Evolutionary conservation across 2,329 filamentous ascomycete genomes (phyloP).

Genomic region (Penicillium psychrosexuale): DNA sequence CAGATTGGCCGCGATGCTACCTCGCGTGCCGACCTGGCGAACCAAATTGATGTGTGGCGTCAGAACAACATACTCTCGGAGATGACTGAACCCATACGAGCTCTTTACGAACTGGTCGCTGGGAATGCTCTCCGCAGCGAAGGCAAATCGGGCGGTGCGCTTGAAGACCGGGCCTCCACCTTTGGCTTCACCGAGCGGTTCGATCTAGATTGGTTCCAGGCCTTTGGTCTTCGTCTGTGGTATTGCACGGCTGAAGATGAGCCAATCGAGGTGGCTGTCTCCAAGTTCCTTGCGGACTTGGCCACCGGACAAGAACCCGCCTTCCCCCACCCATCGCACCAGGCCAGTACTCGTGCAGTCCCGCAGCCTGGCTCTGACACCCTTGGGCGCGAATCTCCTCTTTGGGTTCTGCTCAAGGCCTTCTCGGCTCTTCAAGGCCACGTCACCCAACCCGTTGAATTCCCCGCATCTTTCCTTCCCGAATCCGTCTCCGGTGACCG

Average conservation of each 20-base stretch:
- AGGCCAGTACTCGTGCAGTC: slow-evolving; percentile 56
- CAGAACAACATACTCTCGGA: slow-evolving; percentile 81
- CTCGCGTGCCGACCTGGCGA: slow-evolving; percentile 69
- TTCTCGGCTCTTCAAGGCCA: slow-evolving; percentile 55
- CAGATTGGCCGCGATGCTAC: slow-evolving; percentile 72
- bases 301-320: slow-evolving; percentile 65
- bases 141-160: slow-evolving; percentile 65
- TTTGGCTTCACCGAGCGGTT: slow-evolving; percentile 84
- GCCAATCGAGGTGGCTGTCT: slow-evolving; percentile 68
- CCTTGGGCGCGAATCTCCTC: slow-evolving; percentile 63
- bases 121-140: slow-evolving; percentile 83
- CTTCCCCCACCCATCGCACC: slow-evolving; percentile 68
- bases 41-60: slow-evolving; percentile 82
- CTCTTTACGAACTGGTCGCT: slow-evolving; percentile 83
- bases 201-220: slow-evolving; percentile 85
- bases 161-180: slow-evolving; percentile 75
- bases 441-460: slow-evolving; percentile 34
- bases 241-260: slow-evolving; percentile 71
- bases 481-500: slow-evolving; percentile 73
- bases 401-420: slow-evolving; percentile 83
- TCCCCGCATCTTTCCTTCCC: slow-evolving; percentile 71
- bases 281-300: slow-evolving; percentile 70
- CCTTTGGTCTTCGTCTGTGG: slow-evolving; percentile 88
- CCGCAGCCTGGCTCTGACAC: slow-evolving; percentile 61
- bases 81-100: slow-evolving; percentile 76